phyloP scores from a whole-genome alignment of 352 stramenopile species.

The Phytophthora nicotianae region DNA sequence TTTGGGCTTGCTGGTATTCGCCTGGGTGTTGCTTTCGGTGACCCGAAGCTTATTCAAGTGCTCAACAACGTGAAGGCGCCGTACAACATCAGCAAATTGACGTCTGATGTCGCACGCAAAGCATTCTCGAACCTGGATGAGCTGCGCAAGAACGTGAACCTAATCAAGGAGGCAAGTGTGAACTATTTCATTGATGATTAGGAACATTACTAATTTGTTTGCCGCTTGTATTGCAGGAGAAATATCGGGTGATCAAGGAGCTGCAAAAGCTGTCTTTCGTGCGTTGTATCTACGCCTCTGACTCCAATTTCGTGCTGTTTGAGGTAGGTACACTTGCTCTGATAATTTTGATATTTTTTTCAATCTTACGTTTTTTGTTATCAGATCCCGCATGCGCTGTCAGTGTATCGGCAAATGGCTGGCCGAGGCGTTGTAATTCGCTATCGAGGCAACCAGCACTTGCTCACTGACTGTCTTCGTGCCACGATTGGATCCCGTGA shows the following conservation, averaged over 20 bases:
- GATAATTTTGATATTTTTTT: slow-evolving; percentile 5
- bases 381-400: slow-evolving; percentile 86
- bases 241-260: slow-evolving; percentile 74
- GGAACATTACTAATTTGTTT: slow-evolving; percentile 4
- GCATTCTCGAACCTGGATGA: slow-evolving; percentile 63
- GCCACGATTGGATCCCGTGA: slow-evolving; percentile 94
- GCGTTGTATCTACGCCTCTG: slow-evolving; percentile 91
- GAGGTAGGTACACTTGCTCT: slow-evolving; percentile 56
- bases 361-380: slow-evolving; percentile 17
- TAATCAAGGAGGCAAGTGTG: slow-evolving; percentile 64
- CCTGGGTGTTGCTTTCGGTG: slow-evolving; percentile 91
- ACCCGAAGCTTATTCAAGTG: slow-evolving; percentile 94
- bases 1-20: slow-evolving; percentile 98
- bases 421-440: slow-evolving; percentile 94
- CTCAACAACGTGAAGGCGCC: slow-evolving; percentile 99
- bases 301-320: slow-evolving; percentile 99
- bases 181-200: background rate
- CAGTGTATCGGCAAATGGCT: slow-evolving; percentile 96
- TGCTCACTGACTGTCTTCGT: slow-evolving; percentile 95
- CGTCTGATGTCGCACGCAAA: slow-evolving; percentile 81
- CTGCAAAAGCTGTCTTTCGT: slow-evolving; percentile 94
- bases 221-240: slow-evolving; percentile 58
- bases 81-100: slow-evolving; percentile 99
- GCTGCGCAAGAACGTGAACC: slow-evolving; percentile 62
- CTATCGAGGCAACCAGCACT: slow-evolving; percentile 96